Conservation (phyloP, 257 asterid species). For the Solanum chiquidenum region DNA sequence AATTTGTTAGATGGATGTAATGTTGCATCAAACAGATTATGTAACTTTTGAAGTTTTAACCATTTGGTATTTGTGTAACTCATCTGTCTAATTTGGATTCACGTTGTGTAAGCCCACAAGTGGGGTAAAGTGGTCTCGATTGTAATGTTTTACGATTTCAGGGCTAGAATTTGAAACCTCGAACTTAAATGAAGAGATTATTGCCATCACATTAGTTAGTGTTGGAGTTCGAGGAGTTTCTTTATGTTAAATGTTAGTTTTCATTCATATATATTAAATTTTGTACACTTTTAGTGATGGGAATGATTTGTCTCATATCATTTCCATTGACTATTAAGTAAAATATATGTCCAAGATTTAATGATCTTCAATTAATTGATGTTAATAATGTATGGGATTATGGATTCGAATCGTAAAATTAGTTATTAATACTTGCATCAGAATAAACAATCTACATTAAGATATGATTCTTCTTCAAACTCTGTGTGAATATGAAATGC, state of each 20-base stretch:
- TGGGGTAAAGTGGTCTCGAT: background rate
- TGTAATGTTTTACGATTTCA: no score
- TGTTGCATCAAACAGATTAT: background rate
- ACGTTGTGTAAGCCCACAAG: no score
- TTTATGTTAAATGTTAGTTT: background rate
- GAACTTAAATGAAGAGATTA: background rate
- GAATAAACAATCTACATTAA: accelerated
- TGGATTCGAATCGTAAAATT: accelerated
- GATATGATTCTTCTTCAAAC: background rate
- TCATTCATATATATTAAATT: background rate
- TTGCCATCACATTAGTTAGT: no score
- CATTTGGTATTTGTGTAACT: background rate
- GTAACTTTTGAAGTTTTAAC: background rate
- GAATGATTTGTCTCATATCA: background rate
- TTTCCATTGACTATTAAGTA: background rate
- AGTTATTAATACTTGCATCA: background rate
- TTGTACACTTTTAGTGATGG: background rate
- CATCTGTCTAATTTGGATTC: background rate
- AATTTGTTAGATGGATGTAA: background rate
- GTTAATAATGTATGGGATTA: background rate
- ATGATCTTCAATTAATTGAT: no score
- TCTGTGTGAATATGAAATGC: accelerated
- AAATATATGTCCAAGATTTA: no score
- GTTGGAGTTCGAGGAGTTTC: background rate
- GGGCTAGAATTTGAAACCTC: background rate